These are phyloP conservation scores for Globisporangium emineosum DNA, from an alignment of 352 stramenopile species.

Conservation along the genomic window DNA sequence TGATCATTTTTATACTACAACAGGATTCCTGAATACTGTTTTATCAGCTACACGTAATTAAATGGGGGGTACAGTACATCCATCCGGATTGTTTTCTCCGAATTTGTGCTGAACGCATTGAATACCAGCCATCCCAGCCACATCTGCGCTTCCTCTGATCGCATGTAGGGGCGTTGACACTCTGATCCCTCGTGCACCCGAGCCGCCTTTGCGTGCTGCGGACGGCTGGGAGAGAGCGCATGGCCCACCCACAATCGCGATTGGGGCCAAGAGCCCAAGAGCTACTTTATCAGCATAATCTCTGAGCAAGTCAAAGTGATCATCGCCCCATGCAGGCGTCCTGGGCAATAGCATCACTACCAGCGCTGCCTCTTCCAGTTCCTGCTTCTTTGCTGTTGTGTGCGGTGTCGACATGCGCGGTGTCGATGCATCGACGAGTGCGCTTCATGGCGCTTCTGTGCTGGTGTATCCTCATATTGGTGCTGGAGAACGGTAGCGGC, in stretches of 20 bases:
- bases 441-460: not conserved
- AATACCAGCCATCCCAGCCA: not conserved
- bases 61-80: not conserved
- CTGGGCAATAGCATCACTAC: not conserved
- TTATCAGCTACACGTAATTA: too few relatives aligned
- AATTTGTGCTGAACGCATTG: not conserved
- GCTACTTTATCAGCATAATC: not conserved
- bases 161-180: not conserved
- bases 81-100: too few relatives aligned
- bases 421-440: not conserved
- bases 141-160: not conserved
- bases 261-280: conserved; percentile 4
- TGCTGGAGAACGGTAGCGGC: not conserved
- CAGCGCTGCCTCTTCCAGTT: not conserved
- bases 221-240: not conserved
- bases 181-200: not conserved
- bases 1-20: too few relatives aligned
- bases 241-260: conserved; percentile 6
- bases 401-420: not conserved
- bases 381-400: not conserved
- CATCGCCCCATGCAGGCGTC: conserved; percentile 2
- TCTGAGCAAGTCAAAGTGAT: not conserved
- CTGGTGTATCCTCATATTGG: not conserved
- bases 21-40: too few relatives aligned
- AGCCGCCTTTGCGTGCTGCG: not conserved